phyloP scores from a whole-genome alignment of 768 basidiomycete genomes.

The Hortiboletus flavorubellus region DNA sequence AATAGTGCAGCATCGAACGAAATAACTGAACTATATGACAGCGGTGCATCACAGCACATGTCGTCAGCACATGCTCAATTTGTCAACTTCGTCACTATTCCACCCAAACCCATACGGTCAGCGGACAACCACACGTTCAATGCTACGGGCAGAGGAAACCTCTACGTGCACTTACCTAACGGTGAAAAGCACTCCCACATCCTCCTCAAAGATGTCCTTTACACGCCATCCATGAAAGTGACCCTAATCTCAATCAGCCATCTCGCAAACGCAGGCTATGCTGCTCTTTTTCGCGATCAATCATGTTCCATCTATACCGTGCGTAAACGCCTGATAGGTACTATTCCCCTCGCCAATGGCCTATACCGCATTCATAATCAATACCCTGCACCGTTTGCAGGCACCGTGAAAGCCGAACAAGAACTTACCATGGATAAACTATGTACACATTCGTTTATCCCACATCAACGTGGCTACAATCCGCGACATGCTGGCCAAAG shows the following conservation, averaged over 20 bases:
- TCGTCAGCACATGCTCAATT: not conserved
- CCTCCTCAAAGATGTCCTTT: not conserved
- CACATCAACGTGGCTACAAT: too few species aligned
- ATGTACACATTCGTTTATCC: too few species aligned
- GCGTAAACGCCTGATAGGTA: too few species aligned
- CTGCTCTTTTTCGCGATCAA: not conserved
- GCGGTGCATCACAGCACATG: not conserved
- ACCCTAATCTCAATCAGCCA: not conserved
- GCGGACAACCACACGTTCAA: not conserved
- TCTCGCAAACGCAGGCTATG: not conserved
- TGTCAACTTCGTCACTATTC: not conserved
- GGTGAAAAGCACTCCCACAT: not conserved
- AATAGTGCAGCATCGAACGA: not conserved
- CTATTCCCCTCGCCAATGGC: too few species aligned
- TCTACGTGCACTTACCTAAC: not conserved
- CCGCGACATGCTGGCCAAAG: too few species aligned
- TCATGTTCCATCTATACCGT: too few species aligned
- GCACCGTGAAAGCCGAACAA: too few species aligned
- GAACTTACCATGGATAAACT: too few species aligned
- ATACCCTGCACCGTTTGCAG: too few species aligned
- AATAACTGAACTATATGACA: not conserved
- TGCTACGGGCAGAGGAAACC: not conserved
- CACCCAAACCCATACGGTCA: not conserved
- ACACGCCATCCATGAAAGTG: not conserved
- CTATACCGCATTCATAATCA: too few species aligned